Conservation (phyloP, 257 asterid species). For the Capsicum pubescens region DNA sequence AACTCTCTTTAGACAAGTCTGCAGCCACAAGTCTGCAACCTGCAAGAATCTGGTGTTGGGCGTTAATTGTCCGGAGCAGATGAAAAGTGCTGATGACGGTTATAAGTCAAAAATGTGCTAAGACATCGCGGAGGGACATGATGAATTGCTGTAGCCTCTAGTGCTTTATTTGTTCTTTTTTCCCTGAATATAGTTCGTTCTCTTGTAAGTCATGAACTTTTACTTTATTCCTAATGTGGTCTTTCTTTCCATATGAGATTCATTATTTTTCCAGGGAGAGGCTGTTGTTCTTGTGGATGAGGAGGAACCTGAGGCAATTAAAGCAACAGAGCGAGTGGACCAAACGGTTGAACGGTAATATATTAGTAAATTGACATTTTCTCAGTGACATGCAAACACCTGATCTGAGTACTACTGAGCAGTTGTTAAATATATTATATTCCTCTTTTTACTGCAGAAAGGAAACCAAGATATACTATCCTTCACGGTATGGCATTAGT, state of each 20-base stretch:
- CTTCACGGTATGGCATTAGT: slow-evolving; percentile 49
- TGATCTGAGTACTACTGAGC: not conserved
- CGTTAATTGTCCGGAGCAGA: not conserved
- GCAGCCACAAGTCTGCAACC: not conserved
- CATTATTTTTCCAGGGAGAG: slow-evolving; percentile 24
- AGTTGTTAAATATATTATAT: slow-evolving; percentile 20
- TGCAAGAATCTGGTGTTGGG: not conserved
- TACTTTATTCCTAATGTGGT: slow-evolving; percentile 10
- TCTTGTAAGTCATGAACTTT: not conserved
- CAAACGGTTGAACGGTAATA: slow-evolving; percentile 41
- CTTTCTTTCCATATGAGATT: not conserved
- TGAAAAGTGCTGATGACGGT: not conserved
- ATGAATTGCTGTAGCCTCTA: not conserved
- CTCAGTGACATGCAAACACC: not conserved
- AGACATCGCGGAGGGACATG: slow-evolving; percentile 10
- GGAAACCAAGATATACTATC: slow-evolving; percentile 67
- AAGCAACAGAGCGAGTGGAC: slow-evolving; percentile 40
- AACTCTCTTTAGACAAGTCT: not conserved
- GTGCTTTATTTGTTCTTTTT: slow-evolving; percentile 6
- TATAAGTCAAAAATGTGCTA: not conserved
- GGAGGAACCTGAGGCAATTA: slow-evolving; percentile 68
- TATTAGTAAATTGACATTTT: slow-evolving; percentile 1
- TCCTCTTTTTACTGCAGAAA: slow-evolving; percentile 41
- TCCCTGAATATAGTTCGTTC: not conserved
- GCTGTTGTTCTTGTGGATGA: slow-evolving; percentile 80